Percentiles rank a stretch among this genome's conserved stretches.
phyloP scores from a whole-genome alignment of 441 rosid genomes.

The Erodium texanum region DNA sequence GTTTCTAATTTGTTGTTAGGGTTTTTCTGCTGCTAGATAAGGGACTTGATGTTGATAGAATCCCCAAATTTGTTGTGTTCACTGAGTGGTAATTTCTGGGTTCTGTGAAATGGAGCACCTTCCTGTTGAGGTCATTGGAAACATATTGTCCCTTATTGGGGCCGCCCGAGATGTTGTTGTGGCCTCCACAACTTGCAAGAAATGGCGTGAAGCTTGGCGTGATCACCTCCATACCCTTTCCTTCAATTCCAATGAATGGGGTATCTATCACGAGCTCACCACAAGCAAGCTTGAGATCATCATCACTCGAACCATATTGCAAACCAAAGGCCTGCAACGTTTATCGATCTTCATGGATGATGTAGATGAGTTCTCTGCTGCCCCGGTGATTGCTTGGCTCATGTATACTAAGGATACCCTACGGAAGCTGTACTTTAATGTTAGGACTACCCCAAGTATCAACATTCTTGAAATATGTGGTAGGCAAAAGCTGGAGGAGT shows the following conservation, averaged over 20 bases:
- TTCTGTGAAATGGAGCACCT: conserved; percentile 30
- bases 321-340: conserved; percentile 59
- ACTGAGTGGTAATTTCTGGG: neutral
- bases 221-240: conserved; percentile 53
- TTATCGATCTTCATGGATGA: conserved; percentile 56
- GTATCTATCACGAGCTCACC: conserved; percentile 34
- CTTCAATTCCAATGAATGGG: conserved; percentile 52
- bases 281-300: conserved; percentile 41
- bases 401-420: conserved; percentile 64
- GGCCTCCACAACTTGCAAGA: conserved; percentile 60
- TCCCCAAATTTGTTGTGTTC: neutral
- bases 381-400: conserved; percentile 73
- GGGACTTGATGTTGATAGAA: neutral
- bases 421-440: conserved; percentile 43
- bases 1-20: neutral
- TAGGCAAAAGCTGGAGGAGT: conserved; percentile 55
- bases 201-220: conserved; percentile 61
- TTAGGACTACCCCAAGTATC: conserved; percentile 46
- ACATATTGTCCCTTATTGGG: conserved; percentile 47
- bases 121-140: conserved; percentile 64
- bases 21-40: neutral
- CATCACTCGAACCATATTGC: conserved; percentile 70
- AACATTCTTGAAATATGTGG: conserved; percentile 69
- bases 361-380: conserved; percentile 52
- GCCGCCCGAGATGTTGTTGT: conserved; percentile 53